Evolutionary conservation across 257 asterid species (phyloP).

Genomic region (Thymus quinquecostatus): DNA sequence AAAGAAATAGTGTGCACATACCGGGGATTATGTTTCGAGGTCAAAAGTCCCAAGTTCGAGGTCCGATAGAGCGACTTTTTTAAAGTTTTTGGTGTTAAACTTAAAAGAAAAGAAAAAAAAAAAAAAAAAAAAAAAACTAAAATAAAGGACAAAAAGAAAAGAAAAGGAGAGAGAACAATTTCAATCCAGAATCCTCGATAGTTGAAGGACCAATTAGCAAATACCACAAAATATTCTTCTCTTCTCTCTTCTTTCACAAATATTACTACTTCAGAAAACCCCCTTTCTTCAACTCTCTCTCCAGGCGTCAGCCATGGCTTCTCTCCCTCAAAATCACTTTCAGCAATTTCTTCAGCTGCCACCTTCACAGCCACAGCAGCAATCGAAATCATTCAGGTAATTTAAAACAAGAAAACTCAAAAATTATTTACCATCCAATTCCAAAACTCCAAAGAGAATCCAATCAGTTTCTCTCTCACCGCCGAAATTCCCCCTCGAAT

Average conservation of each 20-base stretch:
- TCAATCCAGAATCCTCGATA: constrained; percentile 36
- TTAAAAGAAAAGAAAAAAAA: too few species aligned
- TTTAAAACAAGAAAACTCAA: background rate
- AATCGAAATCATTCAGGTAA: constrained; percentile 68
- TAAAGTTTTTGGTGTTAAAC: too few species aligned
- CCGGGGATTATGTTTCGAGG: too few species aligned
- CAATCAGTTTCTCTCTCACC: background rate
- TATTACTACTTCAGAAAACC: constrained; percentile 16
- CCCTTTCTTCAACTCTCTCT: constrained; percentile 25
- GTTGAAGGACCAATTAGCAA: constrained; percentile 44
- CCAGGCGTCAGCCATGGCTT: constrained; percentile 57
- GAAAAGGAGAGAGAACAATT: too few species aligned
- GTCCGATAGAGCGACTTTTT: too few species aligned
- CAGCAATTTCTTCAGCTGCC: constrained; percentile 63
- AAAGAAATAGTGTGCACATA: too few species aligned
- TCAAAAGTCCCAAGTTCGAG: too few species aligned
- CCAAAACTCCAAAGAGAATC: background rate
- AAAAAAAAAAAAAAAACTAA: too few species aligned
- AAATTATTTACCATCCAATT: background rate
- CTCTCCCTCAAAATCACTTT: constrained; percentile 66
- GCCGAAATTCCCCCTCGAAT: constrained; percentile 9
- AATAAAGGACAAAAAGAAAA: too few species aligned
- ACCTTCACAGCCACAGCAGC: constrained; percentile 54
- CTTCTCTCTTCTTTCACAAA: constrained; percentile 1
- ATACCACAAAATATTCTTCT: constrained; percentile 18